These are phyloP conservation scores for Alternaria solani DNA, from an alignment of 2,329 filamentous ascomycete species.

Conservation along the genomic window DNA sequence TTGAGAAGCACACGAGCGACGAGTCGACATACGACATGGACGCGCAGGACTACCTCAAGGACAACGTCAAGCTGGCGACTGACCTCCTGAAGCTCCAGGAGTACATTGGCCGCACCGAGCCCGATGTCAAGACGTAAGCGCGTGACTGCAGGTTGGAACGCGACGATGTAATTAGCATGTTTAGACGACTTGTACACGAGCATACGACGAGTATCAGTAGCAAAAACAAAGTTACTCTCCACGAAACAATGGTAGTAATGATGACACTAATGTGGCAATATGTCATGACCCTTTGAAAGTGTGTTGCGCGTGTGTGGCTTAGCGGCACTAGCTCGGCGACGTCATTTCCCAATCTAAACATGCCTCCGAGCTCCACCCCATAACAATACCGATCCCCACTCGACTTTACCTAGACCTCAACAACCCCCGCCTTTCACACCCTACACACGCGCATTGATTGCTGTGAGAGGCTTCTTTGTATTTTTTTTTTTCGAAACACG, in stretches of 20 bases:
- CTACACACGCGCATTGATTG: conserved; percentile 6
- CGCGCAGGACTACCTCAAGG: conserved; percentile 92
- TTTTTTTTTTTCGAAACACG: too few relatives aligned
- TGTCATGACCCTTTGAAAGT: conserved; percentile 10
- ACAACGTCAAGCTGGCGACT: conserved; percentile 85
- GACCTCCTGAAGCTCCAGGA: conserved; percentile 91
- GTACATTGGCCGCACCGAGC: conserved; percentile 89
- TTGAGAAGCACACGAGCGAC: conserved; percentile 93
- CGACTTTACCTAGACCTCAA: not conserved
- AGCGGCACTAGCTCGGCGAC: conserved; percentile 19
- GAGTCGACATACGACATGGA: conserved; percentile 78
- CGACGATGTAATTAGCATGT: conserved; percentile 10
- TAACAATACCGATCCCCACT: conserved; percentile 17
- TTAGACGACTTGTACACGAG: conserved; percentile 4
- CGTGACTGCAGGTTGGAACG: not conserved
- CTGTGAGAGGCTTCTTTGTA: not conserved
- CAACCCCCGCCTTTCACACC: conserved; percentile 10
- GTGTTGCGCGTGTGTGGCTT: conserved; percentile 21
- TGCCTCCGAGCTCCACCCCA: conserved; percentile 15
- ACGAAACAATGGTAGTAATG: not conserved
- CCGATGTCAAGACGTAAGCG: conserved; percentile 90
- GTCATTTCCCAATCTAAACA: conserved; percentile 26
- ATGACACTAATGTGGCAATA: not conserved
- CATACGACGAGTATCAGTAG: conserved; percentile 5
- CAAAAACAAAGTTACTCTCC: not conserved